phyloP scores from a whole-genome alignment of 768 basidiomycete genomes.

The Tubosaeta sp. region DNA sequence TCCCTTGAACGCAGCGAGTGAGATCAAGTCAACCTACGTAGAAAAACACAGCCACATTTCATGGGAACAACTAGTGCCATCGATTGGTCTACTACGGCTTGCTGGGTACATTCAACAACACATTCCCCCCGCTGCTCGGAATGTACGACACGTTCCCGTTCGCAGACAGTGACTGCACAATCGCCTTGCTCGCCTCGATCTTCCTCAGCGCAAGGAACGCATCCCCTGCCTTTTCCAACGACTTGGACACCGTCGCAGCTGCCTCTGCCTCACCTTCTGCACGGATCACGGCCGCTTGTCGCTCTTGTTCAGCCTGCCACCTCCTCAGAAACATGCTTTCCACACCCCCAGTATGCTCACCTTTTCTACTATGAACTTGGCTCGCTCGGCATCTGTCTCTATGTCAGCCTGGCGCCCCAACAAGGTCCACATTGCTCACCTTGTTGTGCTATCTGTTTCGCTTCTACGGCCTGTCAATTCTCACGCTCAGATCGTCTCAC shows the following conservation, averaged over 20 bases:
- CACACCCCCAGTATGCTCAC: slow-evolving; percentile 36
- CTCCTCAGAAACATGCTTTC: slow-evolving; percentile 16
- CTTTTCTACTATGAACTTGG: slow-evolving; percentile 99
- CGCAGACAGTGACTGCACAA: slow-evolving; percentile 74
- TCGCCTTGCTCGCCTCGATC: slow-evolving; percentile 98
- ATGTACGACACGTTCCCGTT: slow-evolving; percentile 90
- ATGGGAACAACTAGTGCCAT: slow-evolving; percentile 16
- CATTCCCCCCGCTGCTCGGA: slow-evolving; percentile 73
- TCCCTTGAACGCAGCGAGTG: slow-evolving; percentile 21
- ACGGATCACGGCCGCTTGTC: slow-evolving; percentile 95
- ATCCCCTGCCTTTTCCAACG: slow-evolving; percentile 91
- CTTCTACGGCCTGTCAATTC: slow-evolving; percentile 78
- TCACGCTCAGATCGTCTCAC: background rate
- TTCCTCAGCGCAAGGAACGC: slow-evolving; percentile 92
- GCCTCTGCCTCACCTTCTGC: slow-evolving; percentile 99
- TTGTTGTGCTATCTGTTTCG: slow-evolving; percentile 99
- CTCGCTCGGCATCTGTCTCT: slow-evolving; percentile 85
- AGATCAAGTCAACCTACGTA: slow-evolving; percentile 19
- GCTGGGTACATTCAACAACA: slow-evolving; percentile 79
- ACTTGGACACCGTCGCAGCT: slow-evolving; percentile 84
- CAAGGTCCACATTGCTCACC: slow-evolving; percentile 41
- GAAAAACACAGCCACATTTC: slow-evolving; percentile 21
- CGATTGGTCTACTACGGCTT: slow-evolving; percentile 17
- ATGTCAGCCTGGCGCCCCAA: slow-evolving; percentile 12
- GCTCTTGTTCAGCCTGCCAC: slow-evolving; percentile 92